Percentiles rank a stretch among this genome's conserved stretches.
Conservation (phyloP, 78 protist species). For the Speleostelium caveatum region DNA sequence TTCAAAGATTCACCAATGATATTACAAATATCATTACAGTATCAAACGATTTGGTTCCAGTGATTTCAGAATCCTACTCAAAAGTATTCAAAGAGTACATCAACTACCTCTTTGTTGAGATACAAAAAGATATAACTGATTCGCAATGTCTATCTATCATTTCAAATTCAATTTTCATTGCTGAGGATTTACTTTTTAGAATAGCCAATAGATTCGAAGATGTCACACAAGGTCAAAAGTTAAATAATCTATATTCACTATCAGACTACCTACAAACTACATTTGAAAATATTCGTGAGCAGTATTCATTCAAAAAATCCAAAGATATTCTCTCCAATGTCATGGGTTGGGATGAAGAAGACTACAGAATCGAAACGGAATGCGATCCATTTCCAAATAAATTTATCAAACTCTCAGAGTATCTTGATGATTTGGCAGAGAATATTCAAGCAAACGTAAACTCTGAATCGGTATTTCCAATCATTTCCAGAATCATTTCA, state of each 20-base stretch:
- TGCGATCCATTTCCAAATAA: slow-evolving; percentile 47
- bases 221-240: slow-evolving; percentile 16
- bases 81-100: slow-evolving; percentile 48
- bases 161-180: slow-evolving; percentile 26
- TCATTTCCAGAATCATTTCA: slow-evolving; percentile 40
- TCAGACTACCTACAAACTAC: not conserved
- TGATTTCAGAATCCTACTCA: slow-evolving; percentile 8
- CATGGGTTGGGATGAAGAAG: slow-evolving; percentile 59
- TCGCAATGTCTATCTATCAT: slow-evolving; percentile 47
- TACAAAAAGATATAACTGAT: slow-evolving; percentile 39
- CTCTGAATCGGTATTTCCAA: slow-evolving; percentile 40
- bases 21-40: slow-evolving; percentile 41
- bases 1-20: slow-evolving; percentile 64
- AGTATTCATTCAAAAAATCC: slow-evolving; percentile 44
- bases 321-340: not conserved
- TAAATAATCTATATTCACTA: slow-evolving; percentile 16
- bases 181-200: slow-evolving; percentile 37
- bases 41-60: slow-evolving; percentile 29
- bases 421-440: slow-evolving; percentile 8
- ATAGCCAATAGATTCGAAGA: slow-evolving; percentile 61
- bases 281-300: slow-evolving; percentile 24
- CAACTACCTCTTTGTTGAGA: not conserved
- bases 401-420: slow-evolving; percentile 46
- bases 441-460: slow-evolving; percentile 35
- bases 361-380: slow-evolving; percentile 37